Evolutionary conservation across 2,329 filamentous ascomycete species (phyloP).

Genomic region (Zymoseptoria ardabiliae): DNA sequence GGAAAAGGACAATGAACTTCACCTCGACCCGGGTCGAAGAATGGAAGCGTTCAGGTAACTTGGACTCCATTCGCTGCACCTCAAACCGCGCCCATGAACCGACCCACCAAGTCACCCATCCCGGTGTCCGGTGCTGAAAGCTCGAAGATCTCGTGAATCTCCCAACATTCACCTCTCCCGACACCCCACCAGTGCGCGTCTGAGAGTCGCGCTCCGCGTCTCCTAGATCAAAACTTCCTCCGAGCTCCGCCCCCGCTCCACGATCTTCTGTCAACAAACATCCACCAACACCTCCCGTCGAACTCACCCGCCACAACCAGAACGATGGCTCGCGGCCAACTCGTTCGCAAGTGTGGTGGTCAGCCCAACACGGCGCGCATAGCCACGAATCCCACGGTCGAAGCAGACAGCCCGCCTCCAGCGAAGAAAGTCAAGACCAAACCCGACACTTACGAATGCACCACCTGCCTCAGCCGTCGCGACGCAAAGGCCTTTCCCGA

Average conservation of each 20-base stretch:
- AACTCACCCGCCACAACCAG: neutral
- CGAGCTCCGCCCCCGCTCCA: neutral
- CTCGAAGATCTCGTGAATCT: neutral
- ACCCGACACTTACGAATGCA: slow-evolving; percentile 14
- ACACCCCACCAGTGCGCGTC: neutral
- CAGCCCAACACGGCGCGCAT: too few species aligned
- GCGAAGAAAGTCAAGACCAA: slow-evolving; percentile 5
- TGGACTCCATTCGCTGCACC: too few species aligned
- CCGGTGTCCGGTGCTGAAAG: neutral
- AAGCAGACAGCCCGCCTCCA: neutral
- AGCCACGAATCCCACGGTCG: neutral
- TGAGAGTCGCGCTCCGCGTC: neutral
- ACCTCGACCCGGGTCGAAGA: too few species aligned
- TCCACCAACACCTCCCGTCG: neutral
- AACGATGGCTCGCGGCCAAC: too few species aligned
- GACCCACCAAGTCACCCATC: too few species aligned
- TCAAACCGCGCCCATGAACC: too few species aligned
- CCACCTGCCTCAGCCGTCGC: slow-evolving; percentile 16
- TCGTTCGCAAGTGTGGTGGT: too few species aligned
- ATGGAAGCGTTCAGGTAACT: too few species aligned
- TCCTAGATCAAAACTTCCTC: neutral
- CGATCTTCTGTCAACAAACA: neutral
- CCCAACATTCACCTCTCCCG: neutral
- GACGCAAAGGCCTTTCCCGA: slow-evolving; percentile 24
- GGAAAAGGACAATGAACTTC: too few species aligned